phyloP scores from a whole-genome alignment of 2,329 filamentous ascomycete species.

The Aspergillus sp. region DNA sequence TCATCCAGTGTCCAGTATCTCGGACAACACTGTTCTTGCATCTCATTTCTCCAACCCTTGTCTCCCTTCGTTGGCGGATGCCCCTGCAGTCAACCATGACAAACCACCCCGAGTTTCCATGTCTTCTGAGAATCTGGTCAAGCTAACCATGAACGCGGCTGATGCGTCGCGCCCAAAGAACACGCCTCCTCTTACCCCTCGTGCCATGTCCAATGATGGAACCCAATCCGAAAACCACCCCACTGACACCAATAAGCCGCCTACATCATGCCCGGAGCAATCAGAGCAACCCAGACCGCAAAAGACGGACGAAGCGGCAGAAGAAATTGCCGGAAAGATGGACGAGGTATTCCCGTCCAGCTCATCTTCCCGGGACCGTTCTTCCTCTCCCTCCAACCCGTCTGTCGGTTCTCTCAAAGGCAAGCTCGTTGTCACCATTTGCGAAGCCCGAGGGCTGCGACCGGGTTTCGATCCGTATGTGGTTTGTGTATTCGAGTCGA shows the following conservation, averaged over 20 bases:
- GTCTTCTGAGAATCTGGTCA: conserved; percentile 40
- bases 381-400: conserved; percentile 40
- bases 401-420: conserved; percentile 70
- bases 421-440: conserved; percentile 82
- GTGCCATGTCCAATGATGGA: conserved; percentile 67
- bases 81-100: conserved; percentile 46
- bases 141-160: conserved; percentile 78
- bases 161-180: conserved; percentile 65
- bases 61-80: conserved; percentile 40
- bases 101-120: conserved; percentile 32
- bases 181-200: conserved; percentile 81
- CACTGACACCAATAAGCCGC: conserved; percentile 16
- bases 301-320: conserved; percentile 20
- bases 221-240: conserved; percentile 27
- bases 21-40: conserved; percentile 60
- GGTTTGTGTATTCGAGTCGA: conserved; percentile 92
- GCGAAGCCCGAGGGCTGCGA: conserved; percentile 73
- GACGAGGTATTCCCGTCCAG: conserved; percentile 30
- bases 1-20: conserved; percentile 57
- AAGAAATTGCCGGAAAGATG: conserved; percentile 31
- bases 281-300: conserved; percentile 12
- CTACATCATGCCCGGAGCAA: conserved; percentile 11
- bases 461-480: conserved; percentile 87
- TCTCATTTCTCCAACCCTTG: conserved; percentile 63
- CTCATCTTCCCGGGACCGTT: conserved; percentile 4